Percentiles rank a stretch among this genome's conserved stretches.
phyloP scores from a whole-genome alignment of 176 grass and related monocot species.

The Alloteropsis semialata region DNA sequence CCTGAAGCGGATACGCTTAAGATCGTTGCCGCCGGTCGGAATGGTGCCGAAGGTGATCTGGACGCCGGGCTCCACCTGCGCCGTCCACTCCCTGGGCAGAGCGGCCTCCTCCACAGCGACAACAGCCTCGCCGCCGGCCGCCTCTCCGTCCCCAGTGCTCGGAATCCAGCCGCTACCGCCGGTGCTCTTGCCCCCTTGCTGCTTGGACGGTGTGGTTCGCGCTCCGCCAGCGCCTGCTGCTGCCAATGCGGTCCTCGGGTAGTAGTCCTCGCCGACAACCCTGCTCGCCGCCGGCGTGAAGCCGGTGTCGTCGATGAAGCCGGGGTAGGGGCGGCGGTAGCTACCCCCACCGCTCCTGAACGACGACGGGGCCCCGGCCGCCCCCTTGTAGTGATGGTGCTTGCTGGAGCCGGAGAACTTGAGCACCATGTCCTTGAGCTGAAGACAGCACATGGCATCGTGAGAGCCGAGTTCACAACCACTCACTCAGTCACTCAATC shows the following conservation, averaged over 20 bases:
- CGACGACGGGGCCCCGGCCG: constrained; percentile 31
- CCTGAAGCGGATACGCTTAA: constrained; percentile 99
- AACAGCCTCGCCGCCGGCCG: constrained; percentile 18
- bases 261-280: constrained; percentile 20
- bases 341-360: constrained; percentile 31
- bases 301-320: constrained; percentile 47
- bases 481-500: not conserved
- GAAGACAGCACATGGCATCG: constrained; percentile 46
- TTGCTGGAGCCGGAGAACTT: constrained; percentile 86
- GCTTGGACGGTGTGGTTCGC: constrained; percentile 31
- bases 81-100: constrained; percentile 77
- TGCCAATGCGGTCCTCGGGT: not conserved
- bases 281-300: constrained; percentile 9
- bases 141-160: constrained; percentile 6
- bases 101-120: constrained; percentile 48
- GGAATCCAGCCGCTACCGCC: constrained; percentile 12
- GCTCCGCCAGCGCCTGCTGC: not conserved
- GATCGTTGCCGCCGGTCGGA: constrained; percentile 74
- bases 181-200: constrained; percentile 13
- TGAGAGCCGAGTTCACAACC: constrained; percentile 9
- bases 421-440: constrained; percentile 99
- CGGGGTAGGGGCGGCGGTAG: constrained; percentile 46
- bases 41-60: constrained; percentile 95
- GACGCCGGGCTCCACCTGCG: constrained; percentile 93
- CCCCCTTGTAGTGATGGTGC: constrained; percentile 45